Conservation (phyloP, 805 yeast genomes). For the Candida boleticola region DNA sequence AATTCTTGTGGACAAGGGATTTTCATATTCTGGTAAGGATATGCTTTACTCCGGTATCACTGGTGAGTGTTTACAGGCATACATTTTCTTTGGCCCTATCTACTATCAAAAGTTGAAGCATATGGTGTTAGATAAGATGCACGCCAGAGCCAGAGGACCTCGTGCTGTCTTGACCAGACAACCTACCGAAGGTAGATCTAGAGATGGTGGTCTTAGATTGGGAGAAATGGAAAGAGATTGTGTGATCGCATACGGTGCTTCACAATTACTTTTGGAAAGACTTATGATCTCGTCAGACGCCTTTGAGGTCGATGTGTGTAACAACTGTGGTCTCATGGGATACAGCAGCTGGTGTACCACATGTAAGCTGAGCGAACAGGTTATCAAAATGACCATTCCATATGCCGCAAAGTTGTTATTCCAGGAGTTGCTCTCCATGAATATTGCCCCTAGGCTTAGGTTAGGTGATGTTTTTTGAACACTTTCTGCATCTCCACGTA, state of each 20-base stretch:
- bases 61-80: constrained; percentile 96
- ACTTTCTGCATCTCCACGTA: no score
- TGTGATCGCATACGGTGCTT: constrained; percentile 98
- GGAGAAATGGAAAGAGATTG: constrained; percentile 99
- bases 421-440: constrained; percentile 98
- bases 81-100: constrained; percentile 97
- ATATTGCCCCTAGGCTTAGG: constrained; percentile 93
- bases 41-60: constrained; percentile 97
- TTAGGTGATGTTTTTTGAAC: constrained; percentile 76
- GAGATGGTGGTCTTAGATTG: constrained; percentile 98
- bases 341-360: constrained; percentile 98
- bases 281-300: constrained; percentile 97
- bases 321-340: constrained; percentile 94
- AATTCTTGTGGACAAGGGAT: constrained; percentile 86
- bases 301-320: constrained; percentile 94
- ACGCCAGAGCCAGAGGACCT: constrained; percentile 99
- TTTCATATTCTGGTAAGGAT: constrained; percentile 93
- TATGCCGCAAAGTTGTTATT: constrained; percentile 97
- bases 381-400: constrained; percentile 93
- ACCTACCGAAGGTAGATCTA: constrained; percentile 97
- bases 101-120: constrained; percentile 97
- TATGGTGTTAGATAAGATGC: constrained; percentile 99
- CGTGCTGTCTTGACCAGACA: constrained; percentile 97
- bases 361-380: constrained; percentile 83
- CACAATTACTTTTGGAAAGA: constrained; percentile 88